phyloP scores from a whole-genome alignment of 1,284 basidiomycete genomes.

The Salmacisia buchloeana region DNA sequence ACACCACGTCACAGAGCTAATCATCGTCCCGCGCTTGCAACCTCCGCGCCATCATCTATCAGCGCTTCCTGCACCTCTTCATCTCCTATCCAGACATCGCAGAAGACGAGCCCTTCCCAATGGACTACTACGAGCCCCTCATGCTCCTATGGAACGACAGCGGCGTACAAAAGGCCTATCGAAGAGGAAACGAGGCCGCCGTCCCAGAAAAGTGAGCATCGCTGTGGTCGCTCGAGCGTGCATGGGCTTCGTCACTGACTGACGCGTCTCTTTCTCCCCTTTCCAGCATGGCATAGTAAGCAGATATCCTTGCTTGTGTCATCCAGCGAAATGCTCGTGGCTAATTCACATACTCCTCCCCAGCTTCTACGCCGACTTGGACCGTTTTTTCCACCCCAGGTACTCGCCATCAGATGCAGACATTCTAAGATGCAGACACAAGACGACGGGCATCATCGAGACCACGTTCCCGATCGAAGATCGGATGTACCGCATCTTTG shows the following conservation, averaged over 20 bases:
- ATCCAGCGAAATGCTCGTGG: background rate
- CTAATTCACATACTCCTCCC: background rate
- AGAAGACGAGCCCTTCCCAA: slow-evolving; percentile 73
- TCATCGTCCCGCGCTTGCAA: background rate
- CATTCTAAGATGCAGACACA: slow-evolving; percentile 75
- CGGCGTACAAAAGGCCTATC: slow-evolving; percentile 67
- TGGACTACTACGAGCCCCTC: slow-evolving; percentile 63
- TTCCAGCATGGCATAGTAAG: slow-evolving; percentile 22
- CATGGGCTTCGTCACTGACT: background rate
- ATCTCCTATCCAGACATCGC: slow-evolving; percentile 50
- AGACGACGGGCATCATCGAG: slow-evolving; percentile 91
- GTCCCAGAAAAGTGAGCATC: slow-evolving; percentile 66
- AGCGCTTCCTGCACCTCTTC: slow-evolving; percentile 28
- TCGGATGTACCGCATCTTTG: slow-evolving; percentile 63
- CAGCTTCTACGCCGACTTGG: slow-evolving; percentile 68
- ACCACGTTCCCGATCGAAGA: slow-evolving; percentile 64
- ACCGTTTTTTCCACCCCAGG: slow-evolving; percentile 66
- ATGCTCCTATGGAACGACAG: slow-evolving; percentile 71
- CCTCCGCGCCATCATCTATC: background rate
- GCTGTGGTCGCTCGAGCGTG: slow-evolving; percentile 6
- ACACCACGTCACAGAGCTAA: background rate
- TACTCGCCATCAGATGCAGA: slow-evolving; percentile 70
- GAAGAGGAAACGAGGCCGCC: slow-evolving; percentile 74
- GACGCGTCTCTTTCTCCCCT: background rate
- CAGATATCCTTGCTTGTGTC: background rate